Base-by-base conservation (phyloP, 228 moss, liverwort and hornwort species). In the Sphagnum fallax region DNA sequence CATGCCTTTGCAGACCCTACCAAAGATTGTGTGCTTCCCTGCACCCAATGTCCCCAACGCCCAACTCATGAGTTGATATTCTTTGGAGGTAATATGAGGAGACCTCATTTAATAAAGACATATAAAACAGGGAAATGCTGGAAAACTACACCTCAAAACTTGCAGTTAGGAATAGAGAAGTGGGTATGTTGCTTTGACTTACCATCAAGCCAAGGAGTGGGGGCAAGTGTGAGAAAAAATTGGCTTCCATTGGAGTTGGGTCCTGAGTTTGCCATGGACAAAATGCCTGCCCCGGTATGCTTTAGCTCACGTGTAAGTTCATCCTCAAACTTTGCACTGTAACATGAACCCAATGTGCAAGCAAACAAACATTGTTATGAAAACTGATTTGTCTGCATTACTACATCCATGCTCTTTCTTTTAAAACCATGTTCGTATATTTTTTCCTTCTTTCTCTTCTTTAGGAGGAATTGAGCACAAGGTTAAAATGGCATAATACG, bases 241-340 rank as follows among this genome's bases (percentile, higher is more conserved):
- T 95, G 95, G 72, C 89, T 92, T 69, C 92, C 86, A 67, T 91
- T 95, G 4, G 90, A 83, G 55, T 86, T 74, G 4, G 92, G 89
- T 14, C 87, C 81, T 60, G 84, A 82, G 48, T 95, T 95, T 47
- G 92, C 92, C 89, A 91, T 95, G 47, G 90, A 92, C 71, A 95
- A 75, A 75, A 95, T 86, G 50, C 90, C 92, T 5, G 70, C 81
- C 63, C 84, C 85, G 57, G 89, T 81, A 68, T 95, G 92, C 74
- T 87, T 90, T 53, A 90, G 69, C 16, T 72, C 73, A 59, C 77
- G 70, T 8, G 83, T 79, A 69, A 82, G 69, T 61, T 95, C 89
- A 61, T 95, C 95, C 15, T 80, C 86, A 72, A 89, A 89, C 74
- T 68, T 80, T 49, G 74, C 69, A 50, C 90, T 92, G 79, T 68